phyloP scores from a whole-genome alignment of 2,329 filamentous ascomycete genomes.

The Pseudopithomyces chartarum region DNA sequence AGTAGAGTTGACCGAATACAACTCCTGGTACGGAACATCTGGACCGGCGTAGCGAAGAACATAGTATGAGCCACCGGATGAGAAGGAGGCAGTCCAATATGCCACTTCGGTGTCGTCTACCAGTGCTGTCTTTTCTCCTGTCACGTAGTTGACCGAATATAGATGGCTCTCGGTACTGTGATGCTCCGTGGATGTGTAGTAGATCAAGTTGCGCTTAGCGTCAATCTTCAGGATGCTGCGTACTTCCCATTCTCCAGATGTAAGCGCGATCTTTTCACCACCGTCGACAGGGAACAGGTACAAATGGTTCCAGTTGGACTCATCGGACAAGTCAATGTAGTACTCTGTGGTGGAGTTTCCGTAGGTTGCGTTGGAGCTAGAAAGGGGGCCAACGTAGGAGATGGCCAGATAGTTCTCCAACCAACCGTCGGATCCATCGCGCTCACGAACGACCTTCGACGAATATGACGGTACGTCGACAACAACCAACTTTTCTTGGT shows the following conservation, averaged over 20 bases:
- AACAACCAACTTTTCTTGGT: conserved; percentile 65
- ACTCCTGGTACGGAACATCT: conserved; percentile 70
- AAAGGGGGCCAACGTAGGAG: conserved; percentile 56
- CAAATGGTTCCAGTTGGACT: conserved; percentile 68
- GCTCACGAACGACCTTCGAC: conserved; percentile 58
- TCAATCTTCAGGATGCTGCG: conserved; percentile 64
- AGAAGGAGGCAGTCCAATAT: conserved; percentile 70
- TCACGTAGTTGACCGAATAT: conserved; percentile 67
- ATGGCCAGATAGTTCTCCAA: conserved; percentile 65
- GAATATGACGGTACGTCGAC: conserved; percentile 58
- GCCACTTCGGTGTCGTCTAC: conserved; percentile 65
- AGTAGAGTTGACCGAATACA: conserved; percentile 63
- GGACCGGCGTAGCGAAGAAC: conserved; percentile 67
- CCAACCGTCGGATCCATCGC: conserved; percentile 66
- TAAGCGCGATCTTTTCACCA: conserved; percentile 62
- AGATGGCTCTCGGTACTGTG: conserved; percentile 71
- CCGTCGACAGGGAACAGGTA: conserved; percentile 67
- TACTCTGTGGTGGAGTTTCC: conserved; percentile 50
- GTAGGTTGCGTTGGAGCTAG: conserved; percentile 40
- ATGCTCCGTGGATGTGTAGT: conserved; percentile 68
- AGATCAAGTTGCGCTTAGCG: conserved; percentile 59
- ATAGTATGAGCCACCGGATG: conserved; percentile 65
- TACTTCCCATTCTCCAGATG: conserved; percentile 70
- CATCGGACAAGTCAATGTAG: conserved; percentile 71
- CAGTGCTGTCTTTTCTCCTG: conserved; percentile 60